Conservation (phyloP, 805 yeast genomes). For the Wickerhamomyces xylosicus region DNA sequence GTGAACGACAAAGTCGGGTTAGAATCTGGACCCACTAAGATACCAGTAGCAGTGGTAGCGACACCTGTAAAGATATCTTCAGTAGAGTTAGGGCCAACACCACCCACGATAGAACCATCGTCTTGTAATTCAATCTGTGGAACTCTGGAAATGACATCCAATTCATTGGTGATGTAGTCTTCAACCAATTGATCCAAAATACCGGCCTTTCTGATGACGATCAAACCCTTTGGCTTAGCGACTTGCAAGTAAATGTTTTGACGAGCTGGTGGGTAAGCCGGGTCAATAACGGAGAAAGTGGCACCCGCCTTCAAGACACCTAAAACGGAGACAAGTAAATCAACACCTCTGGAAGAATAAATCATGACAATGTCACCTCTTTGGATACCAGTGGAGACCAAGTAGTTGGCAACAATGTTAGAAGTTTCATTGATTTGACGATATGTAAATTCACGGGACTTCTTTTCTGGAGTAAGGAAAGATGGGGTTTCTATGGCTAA, state of each 20-base stretch:
- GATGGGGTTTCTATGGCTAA: slow-evolving; percentile 91
- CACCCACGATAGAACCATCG: slow-evolving; percentile 65
- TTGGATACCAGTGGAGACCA: slow-evolving; percentile 69
- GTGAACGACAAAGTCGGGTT: slow-evolving; percentile 96
- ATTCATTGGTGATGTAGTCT: slow-evolving; percentile 63
- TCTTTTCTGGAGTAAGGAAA: slow-evolving; percentile 35
- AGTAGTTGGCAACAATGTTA: slow-evolving; percentile 83
- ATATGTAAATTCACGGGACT: slow-evolving; percentile 63
- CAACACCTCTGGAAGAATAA: slow-evolving; percentile 96
- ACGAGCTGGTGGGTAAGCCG: slow-evolving; percentile 98
- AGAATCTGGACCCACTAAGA: slow-evolving; percentile 92
- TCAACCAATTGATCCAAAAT: slow-evolving; percentile 65
- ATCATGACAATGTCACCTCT: slow-evolving; percentile 96
- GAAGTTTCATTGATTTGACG: slow-evolving; percentile 87
- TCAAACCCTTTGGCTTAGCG: slow-evolving; percentile 85
- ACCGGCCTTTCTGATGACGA: slow-evolving; percentile 89
- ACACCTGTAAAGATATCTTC: slow-evolving; percentile 42
- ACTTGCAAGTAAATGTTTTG: slow-evolving; percentile 89
- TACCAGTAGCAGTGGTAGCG: slow-evolving; percentile 62
- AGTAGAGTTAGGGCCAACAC: slow-evolving; percentile 23
- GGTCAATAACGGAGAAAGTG: slow-evolving; percentile 96
- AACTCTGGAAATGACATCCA: slow-evolving; percentile 61
- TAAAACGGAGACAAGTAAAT: slow-evolving; percentile 91
- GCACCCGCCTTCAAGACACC: slow-evolving; percentile 99
- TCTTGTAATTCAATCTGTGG: slow-evolving; percentile 71